phyloP scores from a whole-genome alignment of 1,139 yeast species.

The Diutina mesorugosa region DNA sequence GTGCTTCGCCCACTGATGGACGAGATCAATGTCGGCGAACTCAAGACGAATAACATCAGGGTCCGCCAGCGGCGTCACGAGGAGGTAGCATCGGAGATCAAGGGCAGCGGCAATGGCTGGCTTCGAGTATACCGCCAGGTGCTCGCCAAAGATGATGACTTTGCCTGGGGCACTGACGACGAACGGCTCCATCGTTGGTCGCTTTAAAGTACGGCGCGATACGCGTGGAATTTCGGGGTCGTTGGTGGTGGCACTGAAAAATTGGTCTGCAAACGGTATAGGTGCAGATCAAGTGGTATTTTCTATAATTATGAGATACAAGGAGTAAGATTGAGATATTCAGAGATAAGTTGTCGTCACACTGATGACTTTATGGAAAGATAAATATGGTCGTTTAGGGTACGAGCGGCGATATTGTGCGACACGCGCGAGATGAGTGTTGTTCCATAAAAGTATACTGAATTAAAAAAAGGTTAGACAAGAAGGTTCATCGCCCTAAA shows the following conservation, averaged over 20 bases:
- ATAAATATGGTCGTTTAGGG: background rate
- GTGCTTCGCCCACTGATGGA: slow-evolving; percentile 44
- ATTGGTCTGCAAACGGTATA: background rate
- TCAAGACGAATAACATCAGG: slow-evolving; percentile 40
- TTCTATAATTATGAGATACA: background rate
- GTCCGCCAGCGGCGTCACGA: slow-evolving; percentile 36
- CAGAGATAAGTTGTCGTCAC: too few species aligned
- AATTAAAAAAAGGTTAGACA: too few species aligned
- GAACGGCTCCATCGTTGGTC: slow-evolving; percentile 26
- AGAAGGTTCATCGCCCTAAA: too few species aligned
- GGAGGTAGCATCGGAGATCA: slow-evolving; percentile 66
- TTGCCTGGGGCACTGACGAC: slow-evolving; percentile 93
- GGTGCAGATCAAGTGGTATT: background rate
- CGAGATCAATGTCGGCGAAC: slow-evolving; percentile 71
- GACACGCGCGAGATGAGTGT: background rate
- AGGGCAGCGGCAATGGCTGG: slow-evolving; percentile 91
- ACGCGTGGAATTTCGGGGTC: background rate
- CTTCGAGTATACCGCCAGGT: slow-evolving; percentile 86
- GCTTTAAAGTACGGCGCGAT: background rate
- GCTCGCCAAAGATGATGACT: slow-evolving; percentile 93
- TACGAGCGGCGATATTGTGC: background rate
- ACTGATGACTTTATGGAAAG: background rate
- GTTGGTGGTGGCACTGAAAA: background rate
- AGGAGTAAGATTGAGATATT: background rate
- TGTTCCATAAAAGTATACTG: background rate